Evolutionary conservation across 495 filamentous ascomycete species (phyloP), one percentile per base, ranked within the genome.

Genomic region (Hypoxylon fuscum): DNA sequence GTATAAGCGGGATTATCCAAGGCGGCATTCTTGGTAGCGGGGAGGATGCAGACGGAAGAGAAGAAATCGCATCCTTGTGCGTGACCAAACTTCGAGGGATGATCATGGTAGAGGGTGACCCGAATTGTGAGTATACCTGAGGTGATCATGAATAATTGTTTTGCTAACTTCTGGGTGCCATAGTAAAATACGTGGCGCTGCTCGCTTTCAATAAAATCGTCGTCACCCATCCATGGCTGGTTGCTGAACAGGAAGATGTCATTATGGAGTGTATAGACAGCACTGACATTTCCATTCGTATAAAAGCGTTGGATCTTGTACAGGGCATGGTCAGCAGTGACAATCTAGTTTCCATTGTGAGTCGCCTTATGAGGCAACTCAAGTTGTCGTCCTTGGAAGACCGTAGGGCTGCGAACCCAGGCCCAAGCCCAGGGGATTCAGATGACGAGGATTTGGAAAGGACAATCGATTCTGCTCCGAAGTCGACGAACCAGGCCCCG

Each of bases 1-100:
- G 96, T 68, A 97, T 98, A 68, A 97, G 96, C 74, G 96, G 95
- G 15, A 94, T 98, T 57, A 96, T 98, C 31, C 92, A 96, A 72
- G 96, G 95, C 8, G 95, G 95, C 0, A 96, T 98, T 54, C 77
- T 98, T 23, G 91, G 90, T 27, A 87, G 87, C 12, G 86, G 86
- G 32, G 90, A 90, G 40, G 88, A 88, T 44, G 84, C 86, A 37
- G 81, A 86, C 40, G 94, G 93, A 48, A 88, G 86, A 49, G 93
- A 98, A 65, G 95, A 98, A 64, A 89, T 98, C 66, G 95, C 95
- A n/a, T 83, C 85, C 32, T 83, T 98, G 2, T 98, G 95, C 71
- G 92, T 98, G 17, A 89, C 83, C 20, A 98, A 98, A 73, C 83
- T 98, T 14, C 83, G 95, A 22, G 91, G 92, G 47, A 98, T 98